Base-by-base conservation (phyloP, 2,329 filamentous ascomycete species). In the Botrytis fabae region DNA sequence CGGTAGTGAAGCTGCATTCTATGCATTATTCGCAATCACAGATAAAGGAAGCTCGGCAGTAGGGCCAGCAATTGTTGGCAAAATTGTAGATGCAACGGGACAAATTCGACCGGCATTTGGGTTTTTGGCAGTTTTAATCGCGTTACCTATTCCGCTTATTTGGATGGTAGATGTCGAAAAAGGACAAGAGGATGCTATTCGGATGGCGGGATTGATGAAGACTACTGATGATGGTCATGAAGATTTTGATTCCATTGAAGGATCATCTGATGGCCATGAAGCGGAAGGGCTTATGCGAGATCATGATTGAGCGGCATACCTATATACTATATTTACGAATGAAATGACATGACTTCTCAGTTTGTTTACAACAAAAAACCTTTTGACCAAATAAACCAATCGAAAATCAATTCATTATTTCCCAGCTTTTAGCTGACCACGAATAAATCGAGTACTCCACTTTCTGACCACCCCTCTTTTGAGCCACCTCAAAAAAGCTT, bases 1-100 rank as follows among this genome's bases (percentile, higher is more conserved):
- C 0, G 96, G 96, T 6, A 97, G 92, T 44, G 96, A 99, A 83
- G 95, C 96, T 0, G 95, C 95, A 0, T 99, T 99, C 80, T 99
- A 97, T 81, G 95, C 95, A 42, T 40, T 75, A 38, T 74, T 74
- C 20, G 74, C 74, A 8, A 75, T 98, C 76, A 98, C 96, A 2
- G 96, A 99, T 82, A 99, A 99, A 82, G 95, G 95, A 1, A 96
- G 93, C 35, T 97, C 93, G 80, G 86, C 98, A 2, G 98, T 99
- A 82, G 96, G 96, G 0, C 96, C 96, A 0, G 92, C 94, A 0
- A 95, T 99, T 80, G 96, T 99, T 0, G 96, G 95, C 1, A 90
- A 91, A 20, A 97, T 99, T 76, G 97, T 96, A 20, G 95, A 98
- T 82, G 89, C 85, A 69, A 92, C 91, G 42, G 93, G 93, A 8